These are phyloP conservation scores for Boechera retrofracta DNA, from an alignment of 345 rosid species.

Conservation along the genomic window DNA sequence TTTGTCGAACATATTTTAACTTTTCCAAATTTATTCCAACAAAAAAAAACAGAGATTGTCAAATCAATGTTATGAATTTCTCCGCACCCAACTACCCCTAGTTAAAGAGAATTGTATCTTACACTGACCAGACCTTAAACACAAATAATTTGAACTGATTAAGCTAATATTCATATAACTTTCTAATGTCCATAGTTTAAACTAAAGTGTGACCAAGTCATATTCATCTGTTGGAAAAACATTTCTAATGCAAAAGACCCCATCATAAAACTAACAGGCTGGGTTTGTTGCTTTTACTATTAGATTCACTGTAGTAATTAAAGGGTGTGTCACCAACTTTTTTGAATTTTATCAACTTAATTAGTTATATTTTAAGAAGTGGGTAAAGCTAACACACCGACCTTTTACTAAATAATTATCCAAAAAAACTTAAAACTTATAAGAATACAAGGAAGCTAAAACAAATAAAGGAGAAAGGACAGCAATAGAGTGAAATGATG, in stretches of 20 bases:
- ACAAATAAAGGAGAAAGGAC: conserved; percentile 14
- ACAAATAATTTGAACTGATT: not conserved
- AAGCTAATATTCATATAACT: not conserved
- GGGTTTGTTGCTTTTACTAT: conserved; percentile 19
- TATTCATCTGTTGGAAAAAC: conserved; percentile 8
- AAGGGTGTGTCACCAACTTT: conserved; percentile 28
- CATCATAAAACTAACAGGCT: not conserved
- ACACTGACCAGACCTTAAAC: not conserved
- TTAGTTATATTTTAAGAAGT: conserved; percentile 34
- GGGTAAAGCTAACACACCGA: conserved; percentile 47
- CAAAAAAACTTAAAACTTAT: not conserved
- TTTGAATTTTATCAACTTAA: conserved; percentile 34
- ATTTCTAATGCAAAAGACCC: not conserved
- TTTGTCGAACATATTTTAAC: not conserved
- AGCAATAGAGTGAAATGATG: conserved; percentile 38
- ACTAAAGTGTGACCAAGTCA: not conserved
- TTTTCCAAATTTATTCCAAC: not conserved
- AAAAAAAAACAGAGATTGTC: not conserved
- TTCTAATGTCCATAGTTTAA: not conserved
- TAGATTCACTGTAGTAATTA: conserved; percentile 23
- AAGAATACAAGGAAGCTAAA: conserved; percentile 34
- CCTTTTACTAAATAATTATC: conserved; percentile 14
- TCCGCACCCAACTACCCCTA: not conserved
- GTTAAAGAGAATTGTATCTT: not conserved
- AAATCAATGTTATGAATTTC: not conserved